Conservation (phyloP, 2,329 filamentous ascomycete genomes). For the Westerdykella ornata region DNA sequence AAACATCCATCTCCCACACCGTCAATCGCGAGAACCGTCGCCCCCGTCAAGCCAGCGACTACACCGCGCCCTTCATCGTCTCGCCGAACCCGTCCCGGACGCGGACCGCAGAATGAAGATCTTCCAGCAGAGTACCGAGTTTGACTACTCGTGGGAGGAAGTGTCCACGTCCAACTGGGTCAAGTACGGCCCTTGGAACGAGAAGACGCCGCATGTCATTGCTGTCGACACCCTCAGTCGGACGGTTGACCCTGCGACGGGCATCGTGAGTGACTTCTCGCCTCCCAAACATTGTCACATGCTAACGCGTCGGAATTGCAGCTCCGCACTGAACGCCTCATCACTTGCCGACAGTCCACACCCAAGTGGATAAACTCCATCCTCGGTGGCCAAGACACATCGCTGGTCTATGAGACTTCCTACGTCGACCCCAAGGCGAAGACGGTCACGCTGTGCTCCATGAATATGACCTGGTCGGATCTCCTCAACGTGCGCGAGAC, state of each 20-base stretch:
- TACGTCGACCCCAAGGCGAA: slow-evolving; percentile 80
- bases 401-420: slow-evolving; percentile 88
- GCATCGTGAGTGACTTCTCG: slow-evolving; percentile 51
- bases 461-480: slow-evolving; percentile 89
- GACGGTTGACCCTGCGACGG: slow-evolving; percentile 54
- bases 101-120: slow-evolving; percentile 63
- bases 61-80: not conserved
- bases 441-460: slow-evolving; percentile 93
- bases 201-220: slow-evolving; percentile 93
- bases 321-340: slow-evolving; percentile 65
- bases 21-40: not conserved
- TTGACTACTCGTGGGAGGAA: slow-evolving; percentile 98
- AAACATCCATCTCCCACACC: not conserved
- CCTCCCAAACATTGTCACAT: slow-evolving; percentile 1
- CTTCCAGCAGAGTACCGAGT: slow-evolving; percentile 83
- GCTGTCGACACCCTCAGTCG: slow-evolving; percentile 90
- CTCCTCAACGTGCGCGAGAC: slow-evolving; percentile 89
- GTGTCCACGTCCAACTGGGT: slow-evolving; percentile 97
- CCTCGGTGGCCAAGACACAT: slow-evolving; percentile 72
- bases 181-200: slow-evolving; percentile 98
- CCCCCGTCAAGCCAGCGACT: not conserved
- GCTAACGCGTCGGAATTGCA: slow-evolving; percentile 22
- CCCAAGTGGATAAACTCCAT: slow-evolving; percentile 76
- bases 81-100: not conserved
- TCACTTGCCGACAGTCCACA: slow-evolving; percentile 58